Base-by-base conservation (phyloP, 768 basidiomycete genomes). In the Termitomyces sp. region DNA sequence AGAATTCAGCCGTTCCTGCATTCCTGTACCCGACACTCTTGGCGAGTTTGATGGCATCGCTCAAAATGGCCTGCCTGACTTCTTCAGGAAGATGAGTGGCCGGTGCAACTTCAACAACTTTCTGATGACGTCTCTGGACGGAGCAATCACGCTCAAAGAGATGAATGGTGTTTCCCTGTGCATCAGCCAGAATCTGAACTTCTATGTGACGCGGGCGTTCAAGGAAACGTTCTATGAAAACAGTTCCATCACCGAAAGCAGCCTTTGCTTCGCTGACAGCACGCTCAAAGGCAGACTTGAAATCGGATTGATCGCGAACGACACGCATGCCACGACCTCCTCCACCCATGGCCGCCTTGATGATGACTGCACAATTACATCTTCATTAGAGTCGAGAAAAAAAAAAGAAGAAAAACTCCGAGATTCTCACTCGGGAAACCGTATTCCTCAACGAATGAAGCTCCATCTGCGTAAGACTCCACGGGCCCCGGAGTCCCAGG, bases 291-390 rank as follows among this genome's bases (percentile, higher is more conserved):
- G 89, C 77, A 54, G 81, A 77, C 74, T 93, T 80, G 80, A 98
- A 98, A 62, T 93, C 88, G 30, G 87, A 86, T 69, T 95, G 88
- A 65, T 94, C 92, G 59, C 93, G 86, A 34, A 99, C 97, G 54
- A 99, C 96, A 65, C 97, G 90, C 97, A 98, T 99, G 57, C 97
- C 97, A 63, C 96, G 92, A 52, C 97, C 97, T 63, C 96, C 96
- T 56, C 95, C 96, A 56, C 96, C 96, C 91, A 97, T 95, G 9
- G 96, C 96, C 38, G 97, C 97, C 75, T 98, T 99, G 83, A 99
- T 98, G 70, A 99, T 98, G 53, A 99, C 93, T 87, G 46, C 26
- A 37, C 32, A 19, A 46, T 55, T n/a, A 21, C 22, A 43, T 40
- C 50, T 17, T 63, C 45, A 42, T 48, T 43, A 6, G 32, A 12